Conservation (phyloP, 2,329 filamentous ascomycete species). For the Onygenales sp. region DNA sequence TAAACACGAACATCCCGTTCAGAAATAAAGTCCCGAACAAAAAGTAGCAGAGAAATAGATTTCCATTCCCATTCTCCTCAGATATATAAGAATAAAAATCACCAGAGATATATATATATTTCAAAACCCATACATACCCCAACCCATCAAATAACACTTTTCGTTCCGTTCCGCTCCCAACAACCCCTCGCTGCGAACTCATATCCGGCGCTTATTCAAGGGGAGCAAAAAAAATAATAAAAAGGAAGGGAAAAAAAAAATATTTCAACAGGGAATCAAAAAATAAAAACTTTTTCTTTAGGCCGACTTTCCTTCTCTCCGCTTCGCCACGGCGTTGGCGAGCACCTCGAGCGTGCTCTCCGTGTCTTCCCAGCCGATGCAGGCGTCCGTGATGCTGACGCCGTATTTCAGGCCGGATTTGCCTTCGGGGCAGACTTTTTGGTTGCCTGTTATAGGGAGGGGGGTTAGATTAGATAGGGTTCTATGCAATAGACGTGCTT, state of each 20-base stretch:
- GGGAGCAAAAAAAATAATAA: neutral
- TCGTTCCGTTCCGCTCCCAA: neutral
- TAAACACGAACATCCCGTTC: too few species aligned
- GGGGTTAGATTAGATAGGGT: neutral
- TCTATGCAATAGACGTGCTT: neutral
- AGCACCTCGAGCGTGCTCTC: constrained; percentile 66
- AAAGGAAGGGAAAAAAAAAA: neutral
- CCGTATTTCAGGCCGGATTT: constrained; percentile 81
- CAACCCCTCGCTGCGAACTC: too few species aligned
- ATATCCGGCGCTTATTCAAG: neutral
- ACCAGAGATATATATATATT: too few species aligned
- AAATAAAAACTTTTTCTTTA: neutral
- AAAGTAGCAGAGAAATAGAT: too few species aligned
- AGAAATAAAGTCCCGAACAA: too few species aligned
- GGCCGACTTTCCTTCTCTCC: constrained; percentile 23
- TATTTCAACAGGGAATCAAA: neutral
- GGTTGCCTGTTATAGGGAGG: constrained; percentile 45
- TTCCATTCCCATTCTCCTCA: too few species aligned
- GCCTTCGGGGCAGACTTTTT: constrained; percentile 85
- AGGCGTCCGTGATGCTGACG: constrained; percentile 94
- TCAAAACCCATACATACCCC: too few species aligned
- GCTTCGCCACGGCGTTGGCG: constrained; percentile 68
- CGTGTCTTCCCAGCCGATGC: constrained; percentile 90
- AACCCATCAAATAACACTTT: neutral
- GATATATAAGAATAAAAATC: too few species aligned